phyloP scores from a whole-genome alignment of 345 rosid species.

The Arabidopsis arenosa region DNA sequence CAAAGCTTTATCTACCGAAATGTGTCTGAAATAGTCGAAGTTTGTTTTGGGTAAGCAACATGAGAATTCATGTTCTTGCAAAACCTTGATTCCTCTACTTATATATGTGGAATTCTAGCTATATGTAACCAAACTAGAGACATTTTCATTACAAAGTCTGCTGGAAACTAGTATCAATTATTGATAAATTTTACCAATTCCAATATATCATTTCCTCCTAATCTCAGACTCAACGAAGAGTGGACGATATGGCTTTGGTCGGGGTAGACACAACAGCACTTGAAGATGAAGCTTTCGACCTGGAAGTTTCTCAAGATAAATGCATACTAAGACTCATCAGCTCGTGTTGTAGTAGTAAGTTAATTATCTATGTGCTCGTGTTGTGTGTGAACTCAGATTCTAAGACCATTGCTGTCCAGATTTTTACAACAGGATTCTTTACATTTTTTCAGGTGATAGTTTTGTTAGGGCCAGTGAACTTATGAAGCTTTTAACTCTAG shows the following conservation, averaged over 20 bases:
- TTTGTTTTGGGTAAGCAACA: constrained; percentile 17
- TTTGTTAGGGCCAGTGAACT: constrained; percentile 84
- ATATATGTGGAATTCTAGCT: constrained; percentile 12
- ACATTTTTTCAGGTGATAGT: constrained; percentile 69
- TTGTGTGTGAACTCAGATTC: background rate
- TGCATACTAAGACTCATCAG: constrained; percentile 89
- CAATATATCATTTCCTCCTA: background rate
- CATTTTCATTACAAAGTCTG: constrained; percentile 1
- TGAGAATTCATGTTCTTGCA: background rate
- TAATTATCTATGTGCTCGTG: background rate
- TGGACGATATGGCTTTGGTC: constrained; percentile 58
- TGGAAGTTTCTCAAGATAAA: constrained; percentile 87
- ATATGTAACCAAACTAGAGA: constrained; percentile 19
- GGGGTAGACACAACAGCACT: constrained; percentile 64
- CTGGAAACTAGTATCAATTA: constrained; percentile 7
- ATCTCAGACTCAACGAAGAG: constrained; percentile 69
- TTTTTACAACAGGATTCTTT: background rate
- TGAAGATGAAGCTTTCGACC: constrained; percentile 80
- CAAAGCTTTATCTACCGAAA: constrained; percentile 6
- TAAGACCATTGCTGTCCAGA: background rate
- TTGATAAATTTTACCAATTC: background rate
- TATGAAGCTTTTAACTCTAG: constrained; percentile 70
- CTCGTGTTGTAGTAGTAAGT: constrained; percentile 91
- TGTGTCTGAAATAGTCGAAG: background rate
- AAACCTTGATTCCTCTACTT: background rate